These are phyloP conservation scores for Daedalea quercina DNA, from an alignment of 768 basidiomycete species.

Conservation along the genomic window DNA sequence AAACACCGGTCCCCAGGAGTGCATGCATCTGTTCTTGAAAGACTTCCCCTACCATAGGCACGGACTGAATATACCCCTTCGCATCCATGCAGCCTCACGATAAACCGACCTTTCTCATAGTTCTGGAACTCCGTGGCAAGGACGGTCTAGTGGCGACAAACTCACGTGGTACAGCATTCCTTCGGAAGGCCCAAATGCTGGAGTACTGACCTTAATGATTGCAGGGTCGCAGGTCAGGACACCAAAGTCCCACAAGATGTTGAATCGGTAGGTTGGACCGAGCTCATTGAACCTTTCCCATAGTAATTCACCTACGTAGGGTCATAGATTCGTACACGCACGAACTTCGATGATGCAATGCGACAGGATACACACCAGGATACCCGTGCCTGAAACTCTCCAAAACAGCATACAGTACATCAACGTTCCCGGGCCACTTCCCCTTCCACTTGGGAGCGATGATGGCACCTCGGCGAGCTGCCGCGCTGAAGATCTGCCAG, in stretches of 20 bases:
- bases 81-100: background rate
- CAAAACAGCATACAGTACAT: conserved; percentile 22
- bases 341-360: background rate
- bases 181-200: background rate
- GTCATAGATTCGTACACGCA: background rate
- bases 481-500: conserved; percentile 2
- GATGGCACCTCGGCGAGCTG: conserved; percentile 10
- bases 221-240: conserved; percentile 16
- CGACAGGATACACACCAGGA: conserved; percentile 25
- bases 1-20: conserved; percentile 46
- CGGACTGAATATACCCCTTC: background rate
- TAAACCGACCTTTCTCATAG: conserved; percentile 36
- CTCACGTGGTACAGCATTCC: background rate
- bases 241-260: conserved; percentile 14
- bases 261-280: conserved; percentile 15
- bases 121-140: conserved; percentile 37
- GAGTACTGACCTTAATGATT: conserved; percentile 26
- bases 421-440: conserved; percentile 27
- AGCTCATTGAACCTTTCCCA: conserved; percentile 18
- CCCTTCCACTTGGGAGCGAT: conserved; percentile 27
- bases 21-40: conserved; percentile 25
- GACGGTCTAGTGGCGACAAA: too few species aligned
- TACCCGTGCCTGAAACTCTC: conserved; percentile 24
- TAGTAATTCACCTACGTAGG: conserved; percentile 17
- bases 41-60: conserved; percentile 20